phyloP scores from a whole-genome alignment of 768 basidiomycete species.

The Pleurotus salmoneostramineus region DNA sequence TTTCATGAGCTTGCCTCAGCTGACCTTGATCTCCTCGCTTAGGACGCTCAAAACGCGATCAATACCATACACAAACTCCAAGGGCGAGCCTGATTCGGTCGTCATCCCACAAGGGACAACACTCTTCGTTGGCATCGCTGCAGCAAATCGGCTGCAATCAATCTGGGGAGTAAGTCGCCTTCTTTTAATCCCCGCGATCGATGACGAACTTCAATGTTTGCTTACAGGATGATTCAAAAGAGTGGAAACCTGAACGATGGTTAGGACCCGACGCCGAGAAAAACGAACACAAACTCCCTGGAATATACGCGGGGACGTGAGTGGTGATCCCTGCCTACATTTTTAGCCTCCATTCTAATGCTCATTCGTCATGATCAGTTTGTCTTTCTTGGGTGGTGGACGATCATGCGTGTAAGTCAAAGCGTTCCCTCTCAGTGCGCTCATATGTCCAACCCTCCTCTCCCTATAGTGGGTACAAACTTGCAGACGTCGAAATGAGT shows the following conservation, averaged over 20 bases:
- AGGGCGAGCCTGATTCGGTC: slow-evolving; percentile 25
- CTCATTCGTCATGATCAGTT: slow-evolving; percentile 24
- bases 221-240: slow-evolving; percentile 25
- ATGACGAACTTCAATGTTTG: neutral
- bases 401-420: slow-evolving; percentile 49
- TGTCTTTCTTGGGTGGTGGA: slow-evolving; percentile 54
- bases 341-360: neutral
- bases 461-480: slow-evolving; percentile 41
- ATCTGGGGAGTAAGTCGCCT: slow-evolving; percentile 43
- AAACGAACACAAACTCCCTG: slow-evolving; percentile 28
- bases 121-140: slow-evolving; percentile 43
- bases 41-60: slow-evolving; percentile 40
- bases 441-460: neutral
- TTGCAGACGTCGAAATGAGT: slow-evolving; percentile 58
- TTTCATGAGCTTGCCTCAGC: neutral
- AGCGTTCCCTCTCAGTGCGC: neutral
- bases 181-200: neutral
- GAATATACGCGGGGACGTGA: slow-evolving; percentile 48
- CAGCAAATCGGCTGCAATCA: slow-evolving; percentile 41
- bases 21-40: neutral
- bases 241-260: slow-evolving; percentile 58
- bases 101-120: slow-evolving; percentile 44
- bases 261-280: slow-evolving; percentile 17
- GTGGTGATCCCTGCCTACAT: slow-evolving; percentile 12
- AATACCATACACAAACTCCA: slow-evolving; percentile 33